A percentile compares a stretch with the other conserved stretches of the same genome.
These are phyloP conservation scores for Grosmannia clavigera DNA, from an alignment of 2,329 filamentous ascomycete genomes.

Conservation along the genomic window DNA sequence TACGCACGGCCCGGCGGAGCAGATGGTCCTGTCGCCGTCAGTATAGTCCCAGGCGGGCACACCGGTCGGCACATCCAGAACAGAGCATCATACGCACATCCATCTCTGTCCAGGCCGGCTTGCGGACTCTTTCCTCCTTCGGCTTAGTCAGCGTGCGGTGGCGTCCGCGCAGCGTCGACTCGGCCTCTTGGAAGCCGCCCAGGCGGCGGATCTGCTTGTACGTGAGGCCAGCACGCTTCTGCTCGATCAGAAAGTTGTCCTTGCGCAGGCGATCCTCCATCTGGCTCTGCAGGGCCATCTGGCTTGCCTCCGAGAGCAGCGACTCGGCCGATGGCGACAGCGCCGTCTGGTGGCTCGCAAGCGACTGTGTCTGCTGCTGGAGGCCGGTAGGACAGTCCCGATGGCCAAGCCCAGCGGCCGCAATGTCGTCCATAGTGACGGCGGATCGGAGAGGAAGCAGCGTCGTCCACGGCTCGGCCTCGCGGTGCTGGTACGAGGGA, in stretches of 20 bases:
- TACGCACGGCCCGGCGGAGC: slow-evolving; percentile 29
- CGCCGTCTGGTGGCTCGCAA: background rate
- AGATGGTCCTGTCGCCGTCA: slow-evolving; percentile 26
- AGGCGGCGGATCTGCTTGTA: slow-evolving; percentile 50
- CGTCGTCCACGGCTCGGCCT: background rate
- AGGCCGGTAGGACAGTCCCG: background rate
- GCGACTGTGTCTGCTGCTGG: background rate
- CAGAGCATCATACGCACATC: slow-evolving; percentile 43
- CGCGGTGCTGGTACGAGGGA: background rate
- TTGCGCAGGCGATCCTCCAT: slow-evolving; percentile 15
- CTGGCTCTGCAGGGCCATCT: background rate
- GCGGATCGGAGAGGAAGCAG: background rate
- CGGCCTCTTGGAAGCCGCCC: slow-evolving; percentile 48
- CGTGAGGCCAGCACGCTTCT: slow-evolving; percentile 43
- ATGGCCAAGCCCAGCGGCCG: background rate
- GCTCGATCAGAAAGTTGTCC: slow-evolving; percentile 39
- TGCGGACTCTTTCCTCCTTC: slow-evolving; percentile 48
- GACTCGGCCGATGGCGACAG: background rate
- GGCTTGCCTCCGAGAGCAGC: background rate
- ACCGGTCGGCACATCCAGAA: background rate
- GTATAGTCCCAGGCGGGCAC: background rate
- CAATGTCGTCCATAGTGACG: background rate
- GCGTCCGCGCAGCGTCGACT: slow-evolving; percentile 60
- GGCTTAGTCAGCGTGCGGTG: slow-evolving; percentile 53
- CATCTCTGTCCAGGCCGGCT: slow-evolving; percentile 47